Evolutionary conservation across 768 basidiomycete species (phyloP).

Genomic region (Dentipellis sp.): DNA sequence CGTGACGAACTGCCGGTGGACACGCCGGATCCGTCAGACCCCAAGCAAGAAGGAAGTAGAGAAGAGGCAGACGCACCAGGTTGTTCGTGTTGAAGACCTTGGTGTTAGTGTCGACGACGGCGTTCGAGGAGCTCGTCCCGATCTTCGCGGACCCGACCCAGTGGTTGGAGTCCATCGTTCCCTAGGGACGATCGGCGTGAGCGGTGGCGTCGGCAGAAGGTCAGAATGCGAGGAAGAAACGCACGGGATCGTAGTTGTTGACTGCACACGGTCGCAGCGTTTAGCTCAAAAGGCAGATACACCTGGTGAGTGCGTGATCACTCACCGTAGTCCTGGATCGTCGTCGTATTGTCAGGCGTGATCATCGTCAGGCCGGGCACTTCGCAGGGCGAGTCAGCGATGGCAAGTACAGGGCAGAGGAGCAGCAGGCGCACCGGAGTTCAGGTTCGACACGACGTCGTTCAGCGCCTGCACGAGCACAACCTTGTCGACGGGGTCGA

Average conservation of each 20-base stretch:
- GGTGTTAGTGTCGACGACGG: conserved; percentile 49
- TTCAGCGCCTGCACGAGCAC: conserved; percentile 41
- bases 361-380: conserved; percentile 46
- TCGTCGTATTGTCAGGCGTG: conserved; percentile 51
- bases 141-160: conserved; percentile 52
- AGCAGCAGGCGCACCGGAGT: conserved; percentile 25
- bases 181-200: conserved; percentile 26
- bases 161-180: conserved; percentile 48
- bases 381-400: conserved; percentile 8
- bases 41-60: background rate
- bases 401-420: conserved; percentile 1
- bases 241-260: conserved; percentile 21
- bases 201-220: background rate
- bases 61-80: conserved; percentile 18
- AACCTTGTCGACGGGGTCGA: conserved; percentile 45
- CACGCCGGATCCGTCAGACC: background rate
- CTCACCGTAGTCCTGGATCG: conserved; percentile 41
- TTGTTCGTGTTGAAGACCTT: conserved; percentile 41
- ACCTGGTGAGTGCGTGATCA: background rate
- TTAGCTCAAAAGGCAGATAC: background rate
- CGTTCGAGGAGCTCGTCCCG: conserved; percentile 23
- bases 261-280: conserved; percentile 9
- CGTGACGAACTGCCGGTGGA: conserved; percentile 38
- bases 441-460: conserved; percentile 34
- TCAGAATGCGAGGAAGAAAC: background rate